phyloP scores from a whole-genome alignment of 2,329 filamentous ascomycete species.

The Diplocarpon mali region DNA sequence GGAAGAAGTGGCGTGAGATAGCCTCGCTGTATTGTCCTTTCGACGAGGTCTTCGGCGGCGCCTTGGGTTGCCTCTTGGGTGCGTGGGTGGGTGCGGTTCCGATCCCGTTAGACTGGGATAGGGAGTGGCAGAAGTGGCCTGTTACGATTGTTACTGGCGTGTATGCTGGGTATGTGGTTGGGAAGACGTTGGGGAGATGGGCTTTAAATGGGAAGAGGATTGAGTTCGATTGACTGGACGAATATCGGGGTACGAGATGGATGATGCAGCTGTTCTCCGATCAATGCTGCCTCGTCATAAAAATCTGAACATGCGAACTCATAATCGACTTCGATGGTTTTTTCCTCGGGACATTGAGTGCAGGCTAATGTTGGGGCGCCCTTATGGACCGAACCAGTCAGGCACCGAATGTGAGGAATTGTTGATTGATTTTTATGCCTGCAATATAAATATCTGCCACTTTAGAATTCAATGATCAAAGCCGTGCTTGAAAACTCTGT shows the following conservation, averaged over 20 bases:
- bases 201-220: slow-evolving; percentile 25
- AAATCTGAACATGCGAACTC: too few species aligned
- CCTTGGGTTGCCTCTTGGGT: slow-evolving; percentile 67
- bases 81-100: slow-evolving; percentile 92
- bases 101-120: slow-evolving; percentile 94
- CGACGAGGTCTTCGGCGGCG: slow-evolving; percentile 75
- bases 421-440: too few species aligned
- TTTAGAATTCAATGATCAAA: too few species aligned
- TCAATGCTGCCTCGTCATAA: too few species aligned
- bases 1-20: slow-evolving; percentile 57
- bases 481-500: too few species aligned
- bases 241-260: not conserved
- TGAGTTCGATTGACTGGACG: slow-evolving; percentile 22
- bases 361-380: too few species aligned
- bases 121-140: slow-evolving; percentile 98
- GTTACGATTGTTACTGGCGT: slow-evolving; percentile 79
- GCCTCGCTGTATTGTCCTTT: slow-evolving; percentile 58
- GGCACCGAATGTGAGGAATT: too few species aligned
- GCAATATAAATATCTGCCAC: too few species aligned
- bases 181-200: slow-evolving; percentile 47
- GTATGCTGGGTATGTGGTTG: slow-evolving; percentile 67
- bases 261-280: too few species aligned
- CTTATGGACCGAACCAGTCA: too few species aligned
- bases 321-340: too few species aligned
- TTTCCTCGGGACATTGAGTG: too few species aligned